These are phyloP conservation scores for Trifolium pratense DNA, from an alignment of 306 rosid species.

Conservation along the genomic window DNA sequence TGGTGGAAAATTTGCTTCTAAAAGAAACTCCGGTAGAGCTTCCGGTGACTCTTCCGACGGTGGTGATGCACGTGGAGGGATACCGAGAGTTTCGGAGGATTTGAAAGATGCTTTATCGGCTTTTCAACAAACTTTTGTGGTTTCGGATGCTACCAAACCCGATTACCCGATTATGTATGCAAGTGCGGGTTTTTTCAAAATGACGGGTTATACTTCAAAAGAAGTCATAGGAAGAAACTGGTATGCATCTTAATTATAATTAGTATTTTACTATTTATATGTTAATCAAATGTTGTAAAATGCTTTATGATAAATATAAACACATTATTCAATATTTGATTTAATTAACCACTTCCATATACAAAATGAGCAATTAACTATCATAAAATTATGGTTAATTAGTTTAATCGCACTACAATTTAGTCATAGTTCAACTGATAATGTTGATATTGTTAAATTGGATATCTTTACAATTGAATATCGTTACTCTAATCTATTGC, in stretches of 20 bases:
- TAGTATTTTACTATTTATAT: background rate
- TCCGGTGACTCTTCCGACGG: constrained; percentile 76
- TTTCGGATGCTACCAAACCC: constrained; percentile 88
- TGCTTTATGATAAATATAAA: too few species aligned
- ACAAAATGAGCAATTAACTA: too few species aligned
- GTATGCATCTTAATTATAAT: constrained; percentile 40
- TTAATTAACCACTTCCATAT: too few species aligned
- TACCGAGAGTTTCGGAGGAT: constrained; percentile 79
- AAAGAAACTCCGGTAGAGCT: constrained; percentile 61
- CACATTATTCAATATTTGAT: too few species aligned
- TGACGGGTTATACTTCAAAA: constrained; percentile 93
- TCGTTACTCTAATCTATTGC: too few species aligned
- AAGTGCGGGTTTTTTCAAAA: constrained; percentile 89
- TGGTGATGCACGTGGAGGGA: constrained; percentile 48
- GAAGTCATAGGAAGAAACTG: constrained; percentile 90
- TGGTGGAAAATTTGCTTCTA: constrained; percentile 24
- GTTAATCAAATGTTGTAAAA: too few species aligned
- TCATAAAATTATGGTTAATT: too few species aligned
- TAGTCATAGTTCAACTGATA: too few species aligned
- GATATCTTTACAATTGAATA: too few species aligned
- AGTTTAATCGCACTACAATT: too few species aligned
- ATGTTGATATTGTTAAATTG: too few species aligned
- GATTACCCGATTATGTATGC: constrained; percentile 95
- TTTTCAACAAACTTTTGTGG: constrained; percentile 94
- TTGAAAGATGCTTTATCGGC: constrained; percentile 78